Conservation (phyloP, 2,329 filamentous ascomycete genomes). For the Xylaria sp. region DNA sequence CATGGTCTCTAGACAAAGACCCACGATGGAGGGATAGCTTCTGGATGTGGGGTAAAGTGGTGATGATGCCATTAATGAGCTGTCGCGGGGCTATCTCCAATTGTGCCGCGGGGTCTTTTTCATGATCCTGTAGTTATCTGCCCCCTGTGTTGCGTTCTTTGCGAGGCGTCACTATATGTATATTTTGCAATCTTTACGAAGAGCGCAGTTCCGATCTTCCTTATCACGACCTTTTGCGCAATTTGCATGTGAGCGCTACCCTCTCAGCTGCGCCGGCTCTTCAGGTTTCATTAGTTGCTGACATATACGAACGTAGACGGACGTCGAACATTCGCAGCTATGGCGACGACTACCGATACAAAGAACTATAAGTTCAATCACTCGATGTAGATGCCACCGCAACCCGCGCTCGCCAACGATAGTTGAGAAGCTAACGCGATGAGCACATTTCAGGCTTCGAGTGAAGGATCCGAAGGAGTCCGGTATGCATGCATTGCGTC, state of each 20-base stretch:
- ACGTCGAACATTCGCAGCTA: conserved; percentile 55
- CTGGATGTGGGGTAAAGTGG: conserved; percentile 26
- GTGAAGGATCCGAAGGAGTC: conserved; percentile 92
- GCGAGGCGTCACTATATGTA: conserved; percentile 43
- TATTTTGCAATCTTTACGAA: conserved; percentile 45
- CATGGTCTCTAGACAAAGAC: not conserved
- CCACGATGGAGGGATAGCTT: conserved; percentile 5
- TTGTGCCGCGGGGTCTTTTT: conserved; percentile 14
- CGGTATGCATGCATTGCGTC: conserved; percentile 54
- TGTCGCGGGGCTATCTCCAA: conserved; percentile 28
- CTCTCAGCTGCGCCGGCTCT: not conserved
- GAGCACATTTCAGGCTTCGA: conserved; percentile 71
- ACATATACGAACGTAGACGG: conserved; percentile 5
- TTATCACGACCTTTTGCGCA: conserved; percentile 42
- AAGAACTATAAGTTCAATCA: conserved; percentile 87
- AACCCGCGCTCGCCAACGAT: not conserved
- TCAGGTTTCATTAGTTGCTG: not conserved
- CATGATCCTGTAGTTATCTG: not conserved
- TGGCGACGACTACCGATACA: conserved; percentile 77
- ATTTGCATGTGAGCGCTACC: conserved; percentile 32
- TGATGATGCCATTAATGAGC: conserved; percentile 16
- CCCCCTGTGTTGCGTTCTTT: not conserved
- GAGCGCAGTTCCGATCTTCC: conserved; percentile 45
- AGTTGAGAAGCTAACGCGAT: conserved; percentile 26
- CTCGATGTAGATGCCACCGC: conserved; percentile 72